These are phyloP conservation scores for Ilyonectria destructans DNA, from an alignment of 2,329 filamentous ascomycete species.

Conservation along the genomic window DNA sequence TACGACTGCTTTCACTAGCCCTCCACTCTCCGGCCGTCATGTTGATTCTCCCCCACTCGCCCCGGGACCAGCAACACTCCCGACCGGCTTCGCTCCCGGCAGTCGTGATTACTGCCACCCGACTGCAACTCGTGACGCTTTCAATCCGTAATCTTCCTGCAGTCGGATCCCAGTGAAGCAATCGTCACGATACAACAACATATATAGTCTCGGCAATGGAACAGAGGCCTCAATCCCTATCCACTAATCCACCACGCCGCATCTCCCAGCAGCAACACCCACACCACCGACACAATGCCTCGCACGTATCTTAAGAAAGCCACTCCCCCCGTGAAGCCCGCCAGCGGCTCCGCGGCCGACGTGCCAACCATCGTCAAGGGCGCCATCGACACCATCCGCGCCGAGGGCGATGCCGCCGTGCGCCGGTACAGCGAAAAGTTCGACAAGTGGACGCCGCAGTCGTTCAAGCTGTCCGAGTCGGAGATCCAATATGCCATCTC, in stretches of 20 bases:
- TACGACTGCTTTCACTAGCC: background rate
- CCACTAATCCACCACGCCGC: background rate
- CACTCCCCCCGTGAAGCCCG: constrained; percentile 15
- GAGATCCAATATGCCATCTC: constrained; percentile 64
- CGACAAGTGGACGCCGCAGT: constrained; percentile 66
- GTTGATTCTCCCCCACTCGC: constrained; percentile 20
- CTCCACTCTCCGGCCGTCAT: constrained; percentile 27
- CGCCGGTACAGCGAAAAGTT: constrained; percentile 67
- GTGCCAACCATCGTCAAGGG: constrained; percentile 57
- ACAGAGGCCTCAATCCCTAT: background rate
- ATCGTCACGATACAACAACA: background rate
- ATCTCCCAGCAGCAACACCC: background rate
- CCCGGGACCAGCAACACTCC: constrained; percentile 15
- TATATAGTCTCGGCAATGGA: constrained; percentile 22
- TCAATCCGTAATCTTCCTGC: constrained; percentile 1
- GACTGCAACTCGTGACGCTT: constrained; percentile 1
- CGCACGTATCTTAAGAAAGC: constrained; percentile 30
- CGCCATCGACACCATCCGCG: constrained; percentile 64
- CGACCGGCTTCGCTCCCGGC: constrained; percentile 14
- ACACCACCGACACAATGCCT: constrained; percentile 21
- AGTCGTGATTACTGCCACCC: background rate
- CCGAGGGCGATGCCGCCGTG: constrained; percentile 65
- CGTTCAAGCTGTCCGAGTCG: constrained; percentile 63
- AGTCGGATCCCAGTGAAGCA: background rate
- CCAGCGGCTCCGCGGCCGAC: constrained; percentile 24